Percentiles rank a stretch among this genome's conserved stretches.
Evolutionary conservation across 2,329 filamentous ascomycete genomes (phyloP).

Genomic region (Neurospora sp.): DNA sequence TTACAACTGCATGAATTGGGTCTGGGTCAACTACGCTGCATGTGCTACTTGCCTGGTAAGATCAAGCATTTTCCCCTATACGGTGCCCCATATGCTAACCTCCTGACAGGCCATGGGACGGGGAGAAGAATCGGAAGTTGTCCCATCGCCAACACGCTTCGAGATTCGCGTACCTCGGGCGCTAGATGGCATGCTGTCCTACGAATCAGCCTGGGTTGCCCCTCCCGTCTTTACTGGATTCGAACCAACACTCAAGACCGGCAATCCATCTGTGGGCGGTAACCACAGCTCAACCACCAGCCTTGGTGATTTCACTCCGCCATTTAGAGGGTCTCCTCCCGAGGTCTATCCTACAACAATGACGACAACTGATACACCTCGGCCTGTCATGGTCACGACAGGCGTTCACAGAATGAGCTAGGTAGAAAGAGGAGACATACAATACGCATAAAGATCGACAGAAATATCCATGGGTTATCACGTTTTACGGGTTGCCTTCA

Average conservation of each 20-base stretch:
- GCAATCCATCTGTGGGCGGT: background rate
- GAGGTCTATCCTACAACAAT: slow-evolving; percentile 5
- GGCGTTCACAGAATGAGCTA: slow-evolving; percentile 2
- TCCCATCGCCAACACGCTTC: background rate
- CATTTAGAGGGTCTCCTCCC: background rate
- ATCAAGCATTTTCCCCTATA: slow-evolving; percentile 4
- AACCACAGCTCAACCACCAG: background rate
- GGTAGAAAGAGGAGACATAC: slow-evolving; percentile 8
- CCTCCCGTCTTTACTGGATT: background rate
- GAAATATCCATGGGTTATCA: background rate
- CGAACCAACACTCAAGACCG: background rate
- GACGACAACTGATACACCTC: slow-evolving; percentile 15
- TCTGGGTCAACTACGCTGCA: slow-evolving; percentile 36
- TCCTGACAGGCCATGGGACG: slow-evolving; percentile 13
- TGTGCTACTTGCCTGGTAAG: slow-evolving; percentile 38
- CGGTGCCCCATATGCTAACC: background rate
- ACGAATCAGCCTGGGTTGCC: background rate
- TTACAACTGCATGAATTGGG: slow-evolving; percentile 39
- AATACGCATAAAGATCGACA: slow-evolving; percentile 4
- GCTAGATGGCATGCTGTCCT: slow-evolving; percentile 11
- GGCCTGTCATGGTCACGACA: slow-evolving; percentile 9
- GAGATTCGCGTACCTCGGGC: slow-evolving; percentile 14
- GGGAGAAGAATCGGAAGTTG: slow-evolving; percentile 8
- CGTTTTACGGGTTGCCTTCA: background rate
- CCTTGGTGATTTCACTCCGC: background rate